Percentiles rank a stretch among this genome's conserved stretches.
Evolutionary conservation across 768 basidiomycete species (phyloP).

Genomic region (Lactarius akahatsu): DNA sequence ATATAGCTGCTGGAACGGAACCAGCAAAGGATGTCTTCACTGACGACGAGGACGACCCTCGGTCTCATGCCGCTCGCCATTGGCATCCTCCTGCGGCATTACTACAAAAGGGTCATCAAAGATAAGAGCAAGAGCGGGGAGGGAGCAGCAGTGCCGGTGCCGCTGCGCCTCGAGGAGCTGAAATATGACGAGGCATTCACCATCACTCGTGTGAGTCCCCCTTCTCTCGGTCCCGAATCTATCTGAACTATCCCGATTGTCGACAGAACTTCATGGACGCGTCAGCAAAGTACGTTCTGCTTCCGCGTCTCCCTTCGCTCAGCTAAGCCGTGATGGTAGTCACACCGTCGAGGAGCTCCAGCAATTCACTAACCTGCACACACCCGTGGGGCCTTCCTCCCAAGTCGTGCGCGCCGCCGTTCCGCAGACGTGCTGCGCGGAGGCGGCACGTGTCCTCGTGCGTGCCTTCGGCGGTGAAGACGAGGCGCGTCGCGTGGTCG

Average conservation of each 20-base stretch:
- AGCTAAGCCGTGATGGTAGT: not conserved
- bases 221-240: too few relatives aligned
- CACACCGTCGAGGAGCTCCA: constrained; percentile 63
- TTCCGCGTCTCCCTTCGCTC: not conserved
- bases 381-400: constrained; percentile 83
- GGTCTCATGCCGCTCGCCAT: not conserved
- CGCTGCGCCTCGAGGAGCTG: not conserved
- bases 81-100: not conserved
- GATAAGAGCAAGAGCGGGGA: not conserved
- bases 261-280: not conserved
- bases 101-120: not conserved
- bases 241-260: too few relatives aligned
- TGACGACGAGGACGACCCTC: not conserved
- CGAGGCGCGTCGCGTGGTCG: constrained; percentile 63
- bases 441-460: constrained; percentile 73
- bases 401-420: constrained; percentile 68
- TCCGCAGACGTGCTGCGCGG: constrained; percentile 71
- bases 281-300: not conserved
- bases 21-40: not conserved
- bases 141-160: not conserved
- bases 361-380: constrained; percentile 73
- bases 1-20: too few relatives aligned
- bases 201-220: not conserved
- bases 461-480: constrained; percentile 81
- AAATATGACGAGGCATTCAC: constrained; percentile 1